Conservation (phyloP, 345 rosid species). For the Salix exigua region DNA sequence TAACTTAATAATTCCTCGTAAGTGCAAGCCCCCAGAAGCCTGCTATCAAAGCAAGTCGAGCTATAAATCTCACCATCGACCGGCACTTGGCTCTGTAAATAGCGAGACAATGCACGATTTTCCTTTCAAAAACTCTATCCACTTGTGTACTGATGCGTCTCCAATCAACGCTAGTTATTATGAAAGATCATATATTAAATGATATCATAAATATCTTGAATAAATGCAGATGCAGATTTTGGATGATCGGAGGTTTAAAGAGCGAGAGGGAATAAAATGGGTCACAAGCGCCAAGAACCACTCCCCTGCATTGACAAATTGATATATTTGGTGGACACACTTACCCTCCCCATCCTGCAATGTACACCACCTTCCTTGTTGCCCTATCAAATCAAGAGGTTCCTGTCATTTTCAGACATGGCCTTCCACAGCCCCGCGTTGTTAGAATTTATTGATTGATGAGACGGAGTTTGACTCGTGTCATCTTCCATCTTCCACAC, state of each 20-base stretch:
- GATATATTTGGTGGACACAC: background rate
- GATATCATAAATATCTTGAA: background rate
- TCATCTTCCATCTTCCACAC: background rate
- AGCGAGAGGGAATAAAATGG: background rate
- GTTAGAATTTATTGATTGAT: background rate
- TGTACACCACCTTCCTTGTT: background rate
- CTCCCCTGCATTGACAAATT: background rate
- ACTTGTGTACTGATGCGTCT: no score
- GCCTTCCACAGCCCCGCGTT: background rate
- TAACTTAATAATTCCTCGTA: no score
- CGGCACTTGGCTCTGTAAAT: no score
- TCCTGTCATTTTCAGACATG: background rate
- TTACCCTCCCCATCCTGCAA: background rate
- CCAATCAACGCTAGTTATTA: no score
- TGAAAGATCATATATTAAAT: no score
- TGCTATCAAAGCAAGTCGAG: no score
- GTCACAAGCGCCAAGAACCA: constrained; percentile 6
- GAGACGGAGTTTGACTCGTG: background rate
- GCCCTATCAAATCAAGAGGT: constrained; percentile 1
- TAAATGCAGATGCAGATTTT: background rate
- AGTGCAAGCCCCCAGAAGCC: no score
- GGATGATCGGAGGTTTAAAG: background rate
- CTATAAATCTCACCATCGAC: no score
- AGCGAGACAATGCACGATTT: no score
- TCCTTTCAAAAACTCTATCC: no score